phyloP scores from a whole-genome alignment of 2,329 filamentous ascomycete genomes.

The Dactylonectria estremocensis region DNA sequence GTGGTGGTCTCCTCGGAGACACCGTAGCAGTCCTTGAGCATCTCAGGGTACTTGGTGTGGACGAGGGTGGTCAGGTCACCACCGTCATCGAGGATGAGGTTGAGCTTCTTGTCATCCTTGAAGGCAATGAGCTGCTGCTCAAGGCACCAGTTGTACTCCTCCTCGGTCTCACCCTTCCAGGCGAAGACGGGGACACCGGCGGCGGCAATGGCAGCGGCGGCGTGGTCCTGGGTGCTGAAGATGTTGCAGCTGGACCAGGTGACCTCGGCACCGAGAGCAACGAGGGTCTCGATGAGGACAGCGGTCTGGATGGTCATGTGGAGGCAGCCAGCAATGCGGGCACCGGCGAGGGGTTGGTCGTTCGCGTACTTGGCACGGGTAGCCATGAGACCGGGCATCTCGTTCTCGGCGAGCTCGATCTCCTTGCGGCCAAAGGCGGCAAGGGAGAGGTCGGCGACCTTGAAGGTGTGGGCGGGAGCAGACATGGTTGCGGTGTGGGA shows the following conservation, averaged over 20 bases:
- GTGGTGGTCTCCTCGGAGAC: conserved; percentile 99
- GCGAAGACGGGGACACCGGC: conserved; percentile 88
- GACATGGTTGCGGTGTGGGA: conserved; percentile 64
- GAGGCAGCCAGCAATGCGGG: conserved; percentile 96
- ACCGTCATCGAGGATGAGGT: conserved; percentile 99
- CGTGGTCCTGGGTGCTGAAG: conserved; percentile 99
- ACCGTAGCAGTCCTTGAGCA: conserved; percentile 98
- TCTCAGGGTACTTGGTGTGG: conserved; percentile 98
- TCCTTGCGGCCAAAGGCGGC: conserved; percentile 99
- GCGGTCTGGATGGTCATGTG: conserved; percentile 99
- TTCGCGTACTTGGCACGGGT: conserved; percentile 91
- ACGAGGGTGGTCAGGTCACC: conserved; percentile 97
- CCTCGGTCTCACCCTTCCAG: conserved; percentile 94
- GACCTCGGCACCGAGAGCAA: conserved; percentile 94
- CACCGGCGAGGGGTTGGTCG: conserved; percentile 95
- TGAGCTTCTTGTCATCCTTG: conserved; percentile 96
- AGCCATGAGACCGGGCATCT: conserved; percentile 98
- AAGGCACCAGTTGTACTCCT: conserved; percentile 99
- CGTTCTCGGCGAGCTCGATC: conserved; percentile 96
- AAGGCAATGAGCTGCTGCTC: conserved; percentile 98
- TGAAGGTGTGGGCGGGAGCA: conserved; percentile 93
- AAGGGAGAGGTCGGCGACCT: conserved; percentile 98
- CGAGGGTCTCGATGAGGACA: conserved; percentile 98
- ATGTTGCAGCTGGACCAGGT: conserved; percentile 99
- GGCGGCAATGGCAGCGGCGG: conserved; percentile 96